phyloP scores from a whole-genome alignment of 805 yeast species.

The Starmerella sirachaensis region DNA sequence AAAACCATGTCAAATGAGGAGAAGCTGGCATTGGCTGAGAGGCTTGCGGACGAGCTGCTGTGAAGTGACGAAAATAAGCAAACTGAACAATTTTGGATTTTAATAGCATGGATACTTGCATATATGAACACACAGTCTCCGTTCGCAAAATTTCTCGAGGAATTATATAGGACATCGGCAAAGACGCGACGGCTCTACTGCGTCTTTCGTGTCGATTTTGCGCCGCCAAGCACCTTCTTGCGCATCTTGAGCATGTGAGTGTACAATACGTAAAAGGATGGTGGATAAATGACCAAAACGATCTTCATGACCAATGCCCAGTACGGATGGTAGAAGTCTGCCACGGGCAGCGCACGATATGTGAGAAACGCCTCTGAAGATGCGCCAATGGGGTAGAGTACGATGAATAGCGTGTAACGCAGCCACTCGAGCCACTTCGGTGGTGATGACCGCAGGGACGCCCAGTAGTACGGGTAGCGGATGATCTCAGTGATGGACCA shows the following conservation, averaged over 20 bases:
- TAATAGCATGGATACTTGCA: neutral
- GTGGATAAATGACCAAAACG: constrained; percentile 57
- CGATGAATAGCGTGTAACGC: constrained; percentile 71
- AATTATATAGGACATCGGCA: no score
- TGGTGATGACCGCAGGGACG: constrained; percentile 49
- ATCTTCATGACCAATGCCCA: constrained; percentile 46
- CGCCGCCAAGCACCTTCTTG: constrained; percentile 44
- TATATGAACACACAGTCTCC: no score
- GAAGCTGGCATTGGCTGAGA: constrained; percentile 26
- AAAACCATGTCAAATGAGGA: constrained; percentile 24
- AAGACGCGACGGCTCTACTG: no score
- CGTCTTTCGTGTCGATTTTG: constrained; percentile 6
- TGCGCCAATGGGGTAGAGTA: constrained; percentile 88
- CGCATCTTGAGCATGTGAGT: constrained; percentile 85
- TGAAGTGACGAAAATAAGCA: neutral
- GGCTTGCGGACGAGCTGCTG: constrained; percentile 27
- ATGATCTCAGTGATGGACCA: constrained; percentile 95
- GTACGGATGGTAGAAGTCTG: constrained; percentile 35
- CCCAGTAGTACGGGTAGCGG: constrained; percentile 66
- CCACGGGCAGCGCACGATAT: constrained; percentile 58
- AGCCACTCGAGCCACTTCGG: constrained; percentile 52
- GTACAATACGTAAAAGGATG: constrained; percentile 77
- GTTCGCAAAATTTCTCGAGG: no score
- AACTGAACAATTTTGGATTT: neutral
- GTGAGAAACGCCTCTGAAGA: constrained; percentile 65